Evolutionary conservation across 257 asterid species (phyloP), one percentile per base, ranked within the genome.

Genomic region (Coffea eugenioides): DNA sequence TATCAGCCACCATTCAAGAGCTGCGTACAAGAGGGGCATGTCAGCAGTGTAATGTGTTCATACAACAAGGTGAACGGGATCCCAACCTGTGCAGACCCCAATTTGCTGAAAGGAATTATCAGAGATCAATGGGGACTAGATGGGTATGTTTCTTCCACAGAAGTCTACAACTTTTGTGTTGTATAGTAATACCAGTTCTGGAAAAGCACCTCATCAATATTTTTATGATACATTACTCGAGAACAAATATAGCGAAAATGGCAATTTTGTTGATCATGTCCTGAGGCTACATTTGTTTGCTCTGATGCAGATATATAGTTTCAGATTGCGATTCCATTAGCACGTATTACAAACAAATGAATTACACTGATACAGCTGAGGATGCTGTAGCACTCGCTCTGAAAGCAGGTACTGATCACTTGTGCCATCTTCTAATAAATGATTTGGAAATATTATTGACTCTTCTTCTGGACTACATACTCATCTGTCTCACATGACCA

Each of bases 1-100:
- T 91, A 82, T 74, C 91, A 91, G 74, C 94, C 94, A 0, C 97
- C 97, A 1, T 91, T 91, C 88, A 86, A 91, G 91, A 90, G 97
- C 83, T 90, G 94, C 49, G 91, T 91, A 74, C 34, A 90, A 61
- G 97, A 91, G 69, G 97, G 94, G 1, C 89, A 91, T 77, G 93
- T 91, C 2, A 92, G 94, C 6, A 91, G 94, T 57, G 94, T 88
- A 8, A 91, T 90, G 97, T 90, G 97, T 70, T 90, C 94, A 4
- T 91, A 91, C 69, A 91, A 90, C 84, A 86, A 90, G 74, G 93
- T 91, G 15, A 91, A 91, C 48, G 97, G 97, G 77, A 90, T 77
- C 75, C 91, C 97, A 13, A 87, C 94, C 0, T 91, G 97, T 79
- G 66, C 66, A 59, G 66, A 59, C 31, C 66, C 66, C 27, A 59